A percentile compares a stretch with the other conserved stretches of the same genome.
Conservation (phyloP, 495 filamentous ascomycete genomes). For the Xylaria flabelliformis region DNA sequence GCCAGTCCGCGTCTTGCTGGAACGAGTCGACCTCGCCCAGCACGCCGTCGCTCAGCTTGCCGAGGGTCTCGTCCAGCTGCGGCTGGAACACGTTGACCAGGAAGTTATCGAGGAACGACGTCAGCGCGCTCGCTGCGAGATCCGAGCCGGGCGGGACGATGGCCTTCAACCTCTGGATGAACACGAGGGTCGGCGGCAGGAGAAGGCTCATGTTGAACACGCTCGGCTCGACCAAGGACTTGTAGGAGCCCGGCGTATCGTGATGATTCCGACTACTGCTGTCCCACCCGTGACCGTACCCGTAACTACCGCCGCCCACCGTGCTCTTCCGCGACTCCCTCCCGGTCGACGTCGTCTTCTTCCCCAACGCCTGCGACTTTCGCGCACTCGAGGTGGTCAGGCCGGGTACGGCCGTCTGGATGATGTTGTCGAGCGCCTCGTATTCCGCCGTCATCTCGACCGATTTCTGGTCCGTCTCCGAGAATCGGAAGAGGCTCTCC, state of each 20-base stretch:
- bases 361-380: constrained; percentile 55
- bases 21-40: constrained; percentile 88
- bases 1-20: constrained; percentile 85
- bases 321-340: constrained; percentile 49
- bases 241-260: constrained; percentile 63
- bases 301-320: constrained; percentile 49
- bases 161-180: constrained; percentile 87
- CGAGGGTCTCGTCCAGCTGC: constrained; percentile 92
- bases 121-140: constrained; percentile 84
- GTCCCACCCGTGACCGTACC: no score
- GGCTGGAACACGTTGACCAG: constrained; percentile 97
- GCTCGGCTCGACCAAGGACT: constrained; percentile 83
- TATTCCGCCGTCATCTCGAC: constrained; percentile 79
- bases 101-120: constrained; percentile 97
- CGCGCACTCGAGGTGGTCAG: constrained; percentile 78
- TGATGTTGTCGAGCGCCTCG: constrained; percentile 88
- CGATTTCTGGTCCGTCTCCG: constrained; percentile 79
- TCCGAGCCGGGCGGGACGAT: constrained; percentile 88
- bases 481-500: constrained; percentile 90
- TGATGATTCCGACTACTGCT: no score
- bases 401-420: constrained; percentile 89
- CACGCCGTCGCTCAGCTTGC: constrained; percentile 81
- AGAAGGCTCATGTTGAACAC: constrained; percentile 98
- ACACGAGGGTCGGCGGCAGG: constrained; percentile 90
- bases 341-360: constrained; percentile 45